phyloP scores from a whole-genome alignment of 78 protist species.

The Isochrysis galbana region DNA sequence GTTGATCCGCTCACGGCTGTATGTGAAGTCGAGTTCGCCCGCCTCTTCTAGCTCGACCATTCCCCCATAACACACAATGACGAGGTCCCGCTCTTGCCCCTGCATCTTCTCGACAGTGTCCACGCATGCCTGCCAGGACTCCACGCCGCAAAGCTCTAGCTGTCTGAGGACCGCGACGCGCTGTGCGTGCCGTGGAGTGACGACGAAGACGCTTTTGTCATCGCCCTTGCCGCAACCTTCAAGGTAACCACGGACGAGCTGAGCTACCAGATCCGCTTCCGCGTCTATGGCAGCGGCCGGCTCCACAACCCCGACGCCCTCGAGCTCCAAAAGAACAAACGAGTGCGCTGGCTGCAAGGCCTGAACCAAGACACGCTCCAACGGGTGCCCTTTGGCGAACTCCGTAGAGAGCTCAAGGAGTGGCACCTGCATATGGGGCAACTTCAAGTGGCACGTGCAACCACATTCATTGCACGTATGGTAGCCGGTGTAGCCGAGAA shows the following conservation, averaged over 20 bases:
- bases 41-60: not conserved
- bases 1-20: not conserved
- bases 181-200: not conserved
- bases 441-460: not conserved
- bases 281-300: not conserved
- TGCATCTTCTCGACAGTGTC: slow-evolving; percentile 20
- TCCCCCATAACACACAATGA: not conserved
- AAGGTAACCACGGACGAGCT: not conserved
- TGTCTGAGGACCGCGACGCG: not conserved
- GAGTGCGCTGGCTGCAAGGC: not conserved
- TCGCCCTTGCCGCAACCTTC: not conserved
- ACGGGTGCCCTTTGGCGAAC: no score
- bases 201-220: not conserved
- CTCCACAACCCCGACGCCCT: not conserved
- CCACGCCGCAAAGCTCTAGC: not conserved
- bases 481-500: not conserved
- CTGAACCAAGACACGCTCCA: no score
- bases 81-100: not conserved
- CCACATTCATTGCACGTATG: not conserved
- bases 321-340: not conserved
- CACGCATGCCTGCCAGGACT: not conserved
- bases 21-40: not conserved
- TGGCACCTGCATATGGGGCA: no score
- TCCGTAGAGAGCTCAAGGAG: no score
- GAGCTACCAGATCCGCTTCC: not conserved